Evolutionary conservation across 1,284 basidiomycete species (phyloP).

Genomic region (Microbotryum violaceum): DNA sequence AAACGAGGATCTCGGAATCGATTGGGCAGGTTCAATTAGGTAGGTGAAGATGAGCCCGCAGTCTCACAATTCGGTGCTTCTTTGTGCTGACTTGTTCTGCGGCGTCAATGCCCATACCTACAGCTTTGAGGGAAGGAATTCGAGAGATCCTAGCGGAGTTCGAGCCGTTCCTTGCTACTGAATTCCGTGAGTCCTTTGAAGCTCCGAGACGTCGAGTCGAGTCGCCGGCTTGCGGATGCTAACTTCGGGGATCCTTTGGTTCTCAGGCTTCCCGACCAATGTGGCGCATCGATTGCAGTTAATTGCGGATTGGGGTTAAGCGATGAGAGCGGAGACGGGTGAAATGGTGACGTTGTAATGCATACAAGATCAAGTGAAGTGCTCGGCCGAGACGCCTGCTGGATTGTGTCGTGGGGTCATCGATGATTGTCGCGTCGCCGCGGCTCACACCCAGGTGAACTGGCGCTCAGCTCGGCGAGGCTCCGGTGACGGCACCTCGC

Average conservation of each 20-base stretch:
- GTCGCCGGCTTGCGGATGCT: too few species aligned
- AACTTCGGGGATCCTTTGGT: not conserved
- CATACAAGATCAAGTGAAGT: not conserved
- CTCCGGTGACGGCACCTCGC: too few species aligned
- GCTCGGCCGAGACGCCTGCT: not conserved
- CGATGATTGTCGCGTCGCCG: too few species aligned
- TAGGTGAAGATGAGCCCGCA: conserved; percentile 41
- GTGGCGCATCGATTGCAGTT: conserved; percentile 59
- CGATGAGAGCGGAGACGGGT: not conserved
- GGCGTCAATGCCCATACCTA: not conserved
- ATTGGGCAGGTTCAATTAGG: conserved; percentile 55
- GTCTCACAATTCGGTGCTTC: too few species aligned
- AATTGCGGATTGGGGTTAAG: conserved; percentile 50
- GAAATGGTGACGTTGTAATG: not conserved
- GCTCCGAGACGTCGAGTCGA: too few species aligned
- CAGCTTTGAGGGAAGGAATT: conserved; percentile 62
- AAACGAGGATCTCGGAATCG: conserved; percentile 45
- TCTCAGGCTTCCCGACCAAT: conserved; percentile 55
- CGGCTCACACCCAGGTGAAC: not conserved
- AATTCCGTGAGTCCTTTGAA: conserved; percentile 46
- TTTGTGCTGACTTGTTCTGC: too few species aligned
- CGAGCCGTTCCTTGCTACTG: conserved; percentile 56
- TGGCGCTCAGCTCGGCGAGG: too few species aligned
- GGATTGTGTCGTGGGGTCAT: too few species aligned
- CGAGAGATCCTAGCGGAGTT: conserved; percentile 62